Evolutionary conservation across 345 rosid genomes (phyloP).

Genomic region (Odontarrhena argentea): DNA sequence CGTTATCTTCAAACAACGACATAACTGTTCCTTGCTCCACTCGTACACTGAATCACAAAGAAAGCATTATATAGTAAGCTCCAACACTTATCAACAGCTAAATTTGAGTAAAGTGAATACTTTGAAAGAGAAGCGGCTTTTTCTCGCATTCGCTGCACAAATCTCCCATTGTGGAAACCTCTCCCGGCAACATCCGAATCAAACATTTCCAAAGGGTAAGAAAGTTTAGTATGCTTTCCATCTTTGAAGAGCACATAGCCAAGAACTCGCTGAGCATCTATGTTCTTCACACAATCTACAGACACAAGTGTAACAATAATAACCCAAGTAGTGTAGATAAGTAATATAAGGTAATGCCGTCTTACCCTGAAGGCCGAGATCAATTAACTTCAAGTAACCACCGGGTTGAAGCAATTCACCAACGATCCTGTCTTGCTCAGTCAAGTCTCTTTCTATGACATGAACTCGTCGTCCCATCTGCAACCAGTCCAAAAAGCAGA

Average conservation of each 20-base stretch:
- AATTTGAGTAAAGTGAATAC: slow-evolving; percentile 20
- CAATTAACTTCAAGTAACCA: slow-evolving; percentile 58
- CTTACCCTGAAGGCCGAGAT: slow-evolving; percentile 60
- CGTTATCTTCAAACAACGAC: slow-evolving; percentile 51
- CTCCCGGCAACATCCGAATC: slow-evolving; percentile 39
- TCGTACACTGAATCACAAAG: slow-evolving; percentile 47
- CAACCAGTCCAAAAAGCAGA: slow-evolving; percentile 12
- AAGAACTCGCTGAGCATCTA: slow-evolving; percentile 42
- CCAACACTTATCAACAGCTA: not conserved
- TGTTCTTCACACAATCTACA: slow-evolving; percentile 45
- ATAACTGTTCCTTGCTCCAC: slow-evolving; percentile 66
- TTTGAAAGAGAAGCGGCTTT: slow-evolving; percentile 43
- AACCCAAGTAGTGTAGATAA: too few relatives aligned
- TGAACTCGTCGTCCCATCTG: slow-evolving; percentile 62
- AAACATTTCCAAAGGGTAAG: slow-evolving; percentile 39
- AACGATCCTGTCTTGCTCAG: slow-evolving; percentile 57
- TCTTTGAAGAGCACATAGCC: slow-evolving; percentile 42
- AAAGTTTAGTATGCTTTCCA: slow-evolving; percentile 33
- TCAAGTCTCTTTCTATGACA: slow-evolving; percentile 63
- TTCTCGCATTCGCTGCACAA: slow-evolving; percentile 39
- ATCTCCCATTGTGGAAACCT: slow-evolving; percentile 44
- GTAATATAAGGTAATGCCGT: not conserved
- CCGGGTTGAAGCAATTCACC: slow-evolving; percentile 72
- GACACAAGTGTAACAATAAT: not conserved
- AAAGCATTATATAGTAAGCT: not conserved